Evolutionary conservation across 768 basidiomycete species (phyloP), one percentile per base, ranked within the genome.

Genomic region (Hypsizygus marmoreus): DNA sequence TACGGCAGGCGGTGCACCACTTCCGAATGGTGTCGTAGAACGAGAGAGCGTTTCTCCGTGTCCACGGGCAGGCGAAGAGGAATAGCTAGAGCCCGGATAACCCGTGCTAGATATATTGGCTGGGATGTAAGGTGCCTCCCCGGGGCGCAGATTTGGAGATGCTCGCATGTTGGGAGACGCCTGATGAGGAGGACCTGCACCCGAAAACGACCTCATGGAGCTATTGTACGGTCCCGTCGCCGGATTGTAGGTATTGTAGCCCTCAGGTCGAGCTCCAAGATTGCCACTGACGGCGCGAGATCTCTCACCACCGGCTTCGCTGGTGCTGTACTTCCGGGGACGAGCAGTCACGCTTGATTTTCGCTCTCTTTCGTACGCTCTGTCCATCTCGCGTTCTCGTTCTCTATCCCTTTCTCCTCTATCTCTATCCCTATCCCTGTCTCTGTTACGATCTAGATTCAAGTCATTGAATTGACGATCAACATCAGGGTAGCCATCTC

Each of bases 141-240:
- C 66, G 31, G 78, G 61, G 13, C 76, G 75, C 50, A 74, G 57
- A 51, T 76, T 77, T 11, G 81, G 82, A 14, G 80, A 81, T 17
- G 70, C 55, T 39, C 65, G 60, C 24, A 60, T 53, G 45, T 66
- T 67, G 23, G 60, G 50, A 28, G 55, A 50, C n/a, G 58, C 26
- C 12, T 48, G 53, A 22, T 51, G 54, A 13, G 49, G 59, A 47
- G 51, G 39, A 6, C 47, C 56, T 30, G 45, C 43, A 22, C 53
- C 38, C 35, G 62, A 49, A 40, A 51, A 40, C 2, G 58, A 49
- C 35, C 54, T 47, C 36, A 48, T 58, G 16, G 57, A 43, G 35
- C 42, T 55, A 42, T 48, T 49, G 53, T 72, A 73, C 5, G 63
- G 55, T 10, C 67, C 74, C 58, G 61, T 25, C 16, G 53, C 53